Base-by-base conservation (phyloP, 805 yeast species). In the Metschnikowia corniflorae region DNA sequence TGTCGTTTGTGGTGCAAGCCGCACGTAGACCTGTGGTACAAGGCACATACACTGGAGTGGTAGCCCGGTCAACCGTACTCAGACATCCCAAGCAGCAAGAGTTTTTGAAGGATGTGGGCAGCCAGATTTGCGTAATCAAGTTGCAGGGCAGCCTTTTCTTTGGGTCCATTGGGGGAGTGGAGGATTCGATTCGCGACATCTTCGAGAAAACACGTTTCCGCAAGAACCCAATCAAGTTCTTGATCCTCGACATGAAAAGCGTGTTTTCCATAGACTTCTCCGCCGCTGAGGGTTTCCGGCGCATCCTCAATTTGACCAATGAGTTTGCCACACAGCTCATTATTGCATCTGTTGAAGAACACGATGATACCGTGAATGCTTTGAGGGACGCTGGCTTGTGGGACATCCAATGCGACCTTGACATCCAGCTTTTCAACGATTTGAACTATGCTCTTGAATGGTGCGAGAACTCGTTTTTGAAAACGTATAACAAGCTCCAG, bases 161-260 rank as follows among this genome's bases (percentile, higher is more conserved):
- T 60, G 98, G 98, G 2, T 87, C 97, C 0, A 89, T 91, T 57
- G 95, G 95, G 15, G 85, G 91, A 2, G 82, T 93, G 31, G 98
- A 93, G 60, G 73, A 75, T 27, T 74, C 77, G 35, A 81, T 91
- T 39, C 73, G 93, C 40, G 64, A 64, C 5, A 61, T 81, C 44
- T 75, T 86, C 51, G 88, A 82, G 26, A 68, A 70, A n/a, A 65
- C 62, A 3, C 54, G 58, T 14, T 79, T 73, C 53, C 55, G 58
- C 16, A 61, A 57, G 29, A 73, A 73, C 36, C 87, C 93, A 18
- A 81, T 93, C 50, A 78, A 84, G 52, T 93, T 80, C 56, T 64
- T 93, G 44, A 78, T 93, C 33, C 57, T 93, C 31, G 98, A 93
- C 61, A 80, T 93, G 73, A 81, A 81, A 48, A 78, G 82, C 25